phyloP scores from a whole-genome alignment of 495 filamentous ascomycete genomes.

The Neurospora sp. region DNA sequence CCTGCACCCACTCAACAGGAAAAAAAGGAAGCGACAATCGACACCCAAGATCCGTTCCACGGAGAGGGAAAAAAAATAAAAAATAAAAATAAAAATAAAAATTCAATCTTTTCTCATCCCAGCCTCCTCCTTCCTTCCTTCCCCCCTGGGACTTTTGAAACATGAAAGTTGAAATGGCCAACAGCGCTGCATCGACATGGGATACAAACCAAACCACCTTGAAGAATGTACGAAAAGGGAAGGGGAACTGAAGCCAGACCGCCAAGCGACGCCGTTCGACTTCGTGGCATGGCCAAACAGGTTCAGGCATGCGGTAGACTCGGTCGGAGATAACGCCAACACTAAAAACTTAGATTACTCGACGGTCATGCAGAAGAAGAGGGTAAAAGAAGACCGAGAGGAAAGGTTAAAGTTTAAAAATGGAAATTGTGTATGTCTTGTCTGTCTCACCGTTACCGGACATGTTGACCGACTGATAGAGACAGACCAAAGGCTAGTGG shows the following conservation, averaged over 20 bases:
- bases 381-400: neutral
- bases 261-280: neutral
- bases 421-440: neutral
- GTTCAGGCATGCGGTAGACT: neutral
- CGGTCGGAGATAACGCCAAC: neutral
- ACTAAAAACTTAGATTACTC: neutral
- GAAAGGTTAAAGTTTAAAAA: neutral
- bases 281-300: neutral
- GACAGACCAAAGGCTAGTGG: too few species aligned
- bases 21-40: neutral
- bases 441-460: neutral
- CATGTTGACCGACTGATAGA: neutral
- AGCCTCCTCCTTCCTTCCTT: neutral
- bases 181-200: neutral
- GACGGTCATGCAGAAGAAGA: neutral
- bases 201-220: neutral
- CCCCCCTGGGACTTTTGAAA: neutral
- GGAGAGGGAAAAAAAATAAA: neutral
- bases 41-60: neutral
- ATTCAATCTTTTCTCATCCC: neutral
- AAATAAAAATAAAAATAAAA: neutral
- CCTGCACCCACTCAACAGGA: neutral
- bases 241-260: neutral
- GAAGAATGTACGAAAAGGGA: neutral
- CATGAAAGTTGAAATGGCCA: neutral